Conservation (phyloP, 2,329 filamentous ascomycete species). For the Cordyceps tenuipes region DNA sequence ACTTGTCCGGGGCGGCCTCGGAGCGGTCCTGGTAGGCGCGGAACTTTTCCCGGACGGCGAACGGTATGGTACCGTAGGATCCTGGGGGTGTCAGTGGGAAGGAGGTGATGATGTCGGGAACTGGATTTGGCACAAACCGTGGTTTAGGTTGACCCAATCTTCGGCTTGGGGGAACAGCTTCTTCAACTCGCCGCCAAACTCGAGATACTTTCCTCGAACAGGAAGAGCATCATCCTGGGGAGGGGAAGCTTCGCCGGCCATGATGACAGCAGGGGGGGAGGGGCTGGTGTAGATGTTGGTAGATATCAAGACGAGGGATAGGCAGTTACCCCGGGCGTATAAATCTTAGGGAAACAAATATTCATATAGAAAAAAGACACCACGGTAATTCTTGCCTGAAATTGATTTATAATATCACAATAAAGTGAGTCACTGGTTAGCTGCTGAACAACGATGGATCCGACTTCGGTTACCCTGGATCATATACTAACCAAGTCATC, state of each 20-base stretch:
- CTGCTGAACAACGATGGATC: neutral
- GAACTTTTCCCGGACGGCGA: conserved; percentile 48
- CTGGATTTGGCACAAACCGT: neutral
- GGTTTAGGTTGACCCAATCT: conserved; percentile 9
- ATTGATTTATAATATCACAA: neutral
- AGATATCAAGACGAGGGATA: neutral
- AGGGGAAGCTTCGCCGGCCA: neutral
- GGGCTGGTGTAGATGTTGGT: neutral
- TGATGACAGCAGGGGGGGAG: neutral
- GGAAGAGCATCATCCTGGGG: neutral
- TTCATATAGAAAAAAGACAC: neutral
- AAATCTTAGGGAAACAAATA: neutral
- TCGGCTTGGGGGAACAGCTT: neutral
- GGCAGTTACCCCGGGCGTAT: neutral
- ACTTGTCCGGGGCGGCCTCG: conserved; percentile 65
- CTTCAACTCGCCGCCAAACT: conserved; percentile 10
- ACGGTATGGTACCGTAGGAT: conserved; percentile 73
- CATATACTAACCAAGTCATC: neutral
- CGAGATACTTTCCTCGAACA: conserved; percentile 1
- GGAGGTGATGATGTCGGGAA: too few species aligned
- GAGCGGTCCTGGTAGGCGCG: conserved; percentile 56
- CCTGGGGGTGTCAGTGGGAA: conserved; percentile 33
- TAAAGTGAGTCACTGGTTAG: neutral
- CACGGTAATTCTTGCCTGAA: neutral
- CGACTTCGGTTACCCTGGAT: neutral